Evolutionary conservation across 1,284 basidiomycete genomes (phyloP).

Genomic region (Pholiota adiposa): DNA sequence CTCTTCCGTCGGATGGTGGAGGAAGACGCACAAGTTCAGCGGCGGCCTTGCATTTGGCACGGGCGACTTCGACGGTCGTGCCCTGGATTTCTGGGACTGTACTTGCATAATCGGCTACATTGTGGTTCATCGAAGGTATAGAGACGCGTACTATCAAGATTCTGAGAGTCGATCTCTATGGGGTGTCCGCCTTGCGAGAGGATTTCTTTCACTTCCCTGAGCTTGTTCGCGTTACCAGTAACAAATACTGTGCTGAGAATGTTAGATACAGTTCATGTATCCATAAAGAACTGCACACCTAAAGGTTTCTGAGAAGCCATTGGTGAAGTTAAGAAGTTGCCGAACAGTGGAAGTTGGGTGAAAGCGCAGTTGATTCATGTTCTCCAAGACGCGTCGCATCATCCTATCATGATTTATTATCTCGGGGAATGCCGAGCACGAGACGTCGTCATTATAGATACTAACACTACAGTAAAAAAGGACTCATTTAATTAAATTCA

Average conservation of each 20-base stretch:
- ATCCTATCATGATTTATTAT: conserved; percentile 5
- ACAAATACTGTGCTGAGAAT: conserved; percentile 74
- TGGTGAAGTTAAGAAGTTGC: neutral
- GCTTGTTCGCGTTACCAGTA: conserved; percentile 94
- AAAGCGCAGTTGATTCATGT: neutral
- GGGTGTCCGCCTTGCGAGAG: conserved; percentile 57
- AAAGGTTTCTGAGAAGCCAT: conserved; percentile 20
- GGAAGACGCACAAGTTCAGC: conserved; percentile 68
- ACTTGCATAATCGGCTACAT: neutral
- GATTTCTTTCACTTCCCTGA: conserved; percentile 86
- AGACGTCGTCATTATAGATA: no score
- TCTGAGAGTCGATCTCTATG: conserved; percentile 70
- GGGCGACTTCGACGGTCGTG: conserved; percentile 88
- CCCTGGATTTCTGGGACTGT: conserved; percentile 95
- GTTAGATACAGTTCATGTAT: neutral
- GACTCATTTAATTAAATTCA: neutral
- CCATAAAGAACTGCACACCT: conserved; percentile 2
- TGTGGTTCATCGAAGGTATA: neutral
- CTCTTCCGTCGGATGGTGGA: neutral
- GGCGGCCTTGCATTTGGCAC: conserved; percentile 85
- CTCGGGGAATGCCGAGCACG: conserved; percentile 9
- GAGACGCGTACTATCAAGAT: conserved; percentile 64
- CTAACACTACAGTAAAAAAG: neutral
- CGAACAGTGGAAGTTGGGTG: neutral
- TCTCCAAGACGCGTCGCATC: neutral